Evolutionary conservation across 2,329 filamentous ascomycete genomes (phyloP).

Genomic region (Colletotrichum abscissum): DNA sequence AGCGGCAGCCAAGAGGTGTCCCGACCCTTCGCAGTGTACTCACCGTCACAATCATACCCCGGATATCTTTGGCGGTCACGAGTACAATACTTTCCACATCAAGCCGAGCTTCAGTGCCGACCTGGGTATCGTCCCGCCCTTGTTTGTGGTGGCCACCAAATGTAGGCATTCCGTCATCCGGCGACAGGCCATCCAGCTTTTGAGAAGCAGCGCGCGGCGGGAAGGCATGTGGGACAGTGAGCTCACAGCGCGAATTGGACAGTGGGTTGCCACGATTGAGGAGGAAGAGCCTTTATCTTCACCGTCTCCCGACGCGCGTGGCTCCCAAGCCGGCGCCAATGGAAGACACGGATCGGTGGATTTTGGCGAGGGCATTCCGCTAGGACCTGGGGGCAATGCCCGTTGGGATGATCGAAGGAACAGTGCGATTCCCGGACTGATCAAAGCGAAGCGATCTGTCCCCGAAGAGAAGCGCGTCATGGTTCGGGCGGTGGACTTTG

Average conservation of each 20-base stretch:
- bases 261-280: slow-evolving; percentile 67
- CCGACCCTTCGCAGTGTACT: slow-evolving; percentile 54
- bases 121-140: slow-evolving; percentile 71
- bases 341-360: slow-evolving; percentile 44
- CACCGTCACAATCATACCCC: slow-evolving; percentile 49
- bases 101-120: slow-evolving; percentile 74
- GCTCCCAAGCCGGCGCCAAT: slow-evolving; percentile 37
- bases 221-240: slow-evolving; percentile 79
- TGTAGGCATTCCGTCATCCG: slow-evolving; percentile 69
- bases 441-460: slow-evolving; percentile 46
- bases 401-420: slow-evolving; percentile 48
- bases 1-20: slow-evolving; percentile 58
- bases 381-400: slow-evolving; percentile 58
- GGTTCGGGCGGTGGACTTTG: slow-evolving; percentile 67
- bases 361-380: slow-evolving; percentile 44
- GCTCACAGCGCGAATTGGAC: slow-evolving; percentile 64
- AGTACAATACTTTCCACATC: slow-evolving; percentile 61
- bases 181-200: slow-evolving; percentile 69
- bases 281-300: slow-evolving; percentile 53
- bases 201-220: slow-evolving; percentile 68
- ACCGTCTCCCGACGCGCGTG: slow-evolving; percentile 41
- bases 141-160: slow-evolving; percentile 75
- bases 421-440: slow-evolving; percentile 38
- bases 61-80: slow-evolving; percentile 54
- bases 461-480: slow-evolving; percentile 67